A percentile compares a stretch with the other conserved stretches of the same genome.
These are phyloP conservation scores for Populus ilicifolia DNA, from an alignment of 345 rosid genomes.

Conservation along the genomic window DNA sequence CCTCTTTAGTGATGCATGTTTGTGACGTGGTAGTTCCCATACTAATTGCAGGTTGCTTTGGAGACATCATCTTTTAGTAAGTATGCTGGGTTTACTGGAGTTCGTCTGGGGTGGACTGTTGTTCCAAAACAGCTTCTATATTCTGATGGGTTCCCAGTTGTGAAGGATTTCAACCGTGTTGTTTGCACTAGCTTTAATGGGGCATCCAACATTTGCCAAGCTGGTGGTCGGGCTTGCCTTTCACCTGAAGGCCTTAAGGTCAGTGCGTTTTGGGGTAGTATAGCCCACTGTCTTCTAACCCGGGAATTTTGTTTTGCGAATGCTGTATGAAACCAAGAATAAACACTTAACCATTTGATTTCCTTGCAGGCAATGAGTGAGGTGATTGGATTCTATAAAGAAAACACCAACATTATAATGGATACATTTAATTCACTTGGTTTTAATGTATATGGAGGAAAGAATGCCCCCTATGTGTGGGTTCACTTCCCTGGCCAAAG, in stretches of 20 bases:
- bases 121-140: conserved; percentile 77
- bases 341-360: conserved; percentile 5
- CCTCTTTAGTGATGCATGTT: not conserved
- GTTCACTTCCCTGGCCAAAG: conserved; percentile 89
- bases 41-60: conserved; percentile 60
- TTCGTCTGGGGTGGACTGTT: conserved; percentile 95
- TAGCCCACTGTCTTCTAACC: not conserved
- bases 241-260: conserved; percentile 80
- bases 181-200: conserved; percentile 90
- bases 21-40: conserved; percentile 4
- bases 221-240: conserved; percentile 95
- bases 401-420: conserved; percentile 69
- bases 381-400: conserved; percentile 90
- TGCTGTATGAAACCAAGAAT: not conserved
- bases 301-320: not conserved
- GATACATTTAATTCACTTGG: conserved; percentile 82
- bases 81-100: conserved; percentile 96
- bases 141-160: conserved; percentile 88
- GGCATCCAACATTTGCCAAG: conserved; percentile 82
- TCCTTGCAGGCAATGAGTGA: conserved; percentile 68
- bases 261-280: not conserved
- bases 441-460: conserved; percentile 82
- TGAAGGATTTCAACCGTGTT: conserved; percentile 81
- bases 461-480: conserved; percentile 93
- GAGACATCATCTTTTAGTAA: conserved; percentile 93